Percentiles rank a stretch among this genome's conserved stretches.
Conservation (phyloP, 2,329 filamentous ascomycete species). For the Exophiala oligosperma region DNA sequence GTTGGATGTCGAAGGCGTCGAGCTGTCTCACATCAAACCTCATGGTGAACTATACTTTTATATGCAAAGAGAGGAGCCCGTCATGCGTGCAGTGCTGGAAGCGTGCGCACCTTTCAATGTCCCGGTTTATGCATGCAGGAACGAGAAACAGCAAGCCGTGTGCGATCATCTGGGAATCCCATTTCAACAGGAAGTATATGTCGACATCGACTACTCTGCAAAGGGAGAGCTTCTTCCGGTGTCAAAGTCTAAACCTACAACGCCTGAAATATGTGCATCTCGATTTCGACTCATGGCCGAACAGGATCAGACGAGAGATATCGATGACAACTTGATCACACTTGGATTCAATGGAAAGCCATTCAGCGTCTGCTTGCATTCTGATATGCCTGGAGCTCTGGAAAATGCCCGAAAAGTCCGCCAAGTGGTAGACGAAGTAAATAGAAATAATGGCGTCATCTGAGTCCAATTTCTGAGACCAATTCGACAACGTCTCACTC, state of each 20-base stretch:
- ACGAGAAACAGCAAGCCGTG: constrained; percentile 53
- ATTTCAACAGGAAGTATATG: constrained; percentile 56
- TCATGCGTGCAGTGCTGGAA: constrained; percentile 51
- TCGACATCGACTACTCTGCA: constrained; percentile 55
- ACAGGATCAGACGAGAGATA: constrained; percentile 22
- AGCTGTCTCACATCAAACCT: constrained; percentile 62
- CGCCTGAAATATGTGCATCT: constrained; percentile 18
- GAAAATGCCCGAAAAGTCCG: constrained; percentile 31
- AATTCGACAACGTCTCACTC: too few species aligned
- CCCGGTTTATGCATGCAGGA: constrained; percentile 54
- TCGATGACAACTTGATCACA: constrained; percentile 22
- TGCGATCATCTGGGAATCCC: constrained; percentile 52
- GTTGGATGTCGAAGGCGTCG: constrained; percentile 55
- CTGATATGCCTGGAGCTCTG: constrained; percentile 33
- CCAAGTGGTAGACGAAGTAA: constrained; percentile 32
- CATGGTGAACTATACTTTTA: constrained; percentile 59
- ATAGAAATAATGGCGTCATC: not conserved
- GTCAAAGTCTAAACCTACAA: constrained; percentile 35
- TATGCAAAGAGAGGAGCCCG: constrained; percentile 51
- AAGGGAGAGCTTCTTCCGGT: constrained; percentile 47
- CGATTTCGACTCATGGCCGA: constrained; percentile 12
- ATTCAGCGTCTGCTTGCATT: constrained; percentile 35
- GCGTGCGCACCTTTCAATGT: constrained; percentile 35
- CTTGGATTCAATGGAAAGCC: constrained; percentile 29
- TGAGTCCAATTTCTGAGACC: too few species aligned